Evolutionary conservation across 371 early-diverging fungal genomes (phyloP), one percentile per base, ranked within the genome.

Genomic region (Mucor plumbeus): DNA sequence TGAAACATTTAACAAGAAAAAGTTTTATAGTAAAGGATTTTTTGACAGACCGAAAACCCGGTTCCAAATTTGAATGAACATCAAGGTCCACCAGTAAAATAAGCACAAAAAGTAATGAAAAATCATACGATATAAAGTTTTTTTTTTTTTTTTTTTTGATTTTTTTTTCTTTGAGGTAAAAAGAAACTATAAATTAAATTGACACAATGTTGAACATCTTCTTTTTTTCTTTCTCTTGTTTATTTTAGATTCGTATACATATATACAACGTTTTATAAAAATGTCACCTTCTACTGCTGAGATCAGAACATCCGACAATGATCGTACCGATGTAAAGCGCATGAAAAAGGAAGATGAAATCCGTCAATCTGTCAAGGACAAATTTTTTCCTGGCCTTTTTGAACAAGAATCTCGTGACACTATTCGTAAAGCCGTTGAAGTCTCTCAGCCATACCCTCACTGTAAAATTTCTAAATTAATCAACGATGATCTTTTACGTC

Each of bases 401-500:
- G 66, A 72, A 14, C 57, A 74, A 15, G 33, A 26, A 17, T 71
- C 67, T 1, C 67, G 69, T 19, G 72, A 73, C n/a, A 55, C 40
- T 15, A 61, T 82, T 10, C 70, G 71, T 10, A 68, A 75, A 21
- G 66, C 77, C 1, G 75, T 79, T 39, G 53, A 74, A 50, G 70
- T 64, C 7, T 89, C 91, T 9, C 73, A 77, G 50, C 93, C 93
- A 1, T 93, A 87, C 75, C 73, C 78, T 35, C 91, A 93, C 73
- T 78, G 82, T 64, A 80, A 80, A 58, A 87, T 93, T 9, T 77
- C 77, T 13, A 72, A 82, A 35, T 77, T 93, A 34, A 70, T 90
- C 64, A 72, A 83, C 60, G 88, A 88, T 59, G 72, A 75, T 41
- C 80, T 92, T 17, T 70, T 93, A 10, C 73, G 83, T 11, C 77